Evolutionary conservation across 2,329 filamentous ascomycete species (phyloP), one percentile per base, ranked within the genome.

Genomic region (Colletotrichum caudatum): DNA sequence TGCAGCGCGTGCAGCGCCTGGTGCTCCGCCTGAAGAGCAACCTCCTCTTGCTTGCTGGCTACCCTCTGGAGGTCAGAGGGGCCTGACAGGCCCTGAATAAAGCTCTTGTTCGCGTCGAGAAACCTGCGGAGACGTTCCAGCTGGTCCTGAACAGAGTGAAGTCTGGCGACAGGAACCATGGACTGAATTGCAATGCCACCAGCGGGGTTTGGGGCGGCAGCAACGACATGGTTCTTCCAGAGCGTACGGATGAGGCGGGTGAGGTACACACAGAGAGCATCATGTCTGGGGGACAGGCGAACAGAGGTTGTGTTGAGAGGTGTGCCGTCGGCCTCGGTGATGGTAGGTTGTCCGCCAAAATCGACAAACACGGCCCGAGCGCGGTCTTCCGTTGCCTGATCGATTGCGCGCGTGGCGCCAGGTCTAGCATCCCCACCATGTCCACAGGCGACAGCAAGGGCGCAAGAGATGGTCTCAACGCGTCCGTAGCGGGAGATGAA

Each of bases 11-110:
- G 92, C 74, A 99, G 87, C 14, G 95, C 95, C 76, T 97, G 93
- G 79, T 99, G 95, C 81, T 99, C 96, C 18, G 94, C 95, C 80
- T 98, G 95, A 29, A 97, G 86, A 0, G 95, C 94, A 59, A 97
- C 89, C 80, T 98, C 95, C 76, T 98, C 96, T 78, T 97, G 93
- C 74, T 95, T 92, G 67, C 91, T 96, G 0, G 90, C 89, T 1
- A 92, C 92, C 63, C 92, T 88, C 61, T 92, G 90, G n/a, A 97
- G 84, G 60, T 95, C 93, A 64, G 96, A 93, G 0, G 97, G 93
- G 0, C 95, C 95, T n/a, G 94, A 93, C 63, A 99, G 85, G 8
- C 97, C 96, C 78, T 98, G 95, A 70, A 99, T 98, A 71, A 97
- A 94, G 63, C 90, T 91, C 74, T 92, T 93, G 81, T 99, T 99